These are phyloP conservation scores for Linum trigynum DNA, from an alignment of 345 rosid genomes.

Conservation along the genomic window DNA sequence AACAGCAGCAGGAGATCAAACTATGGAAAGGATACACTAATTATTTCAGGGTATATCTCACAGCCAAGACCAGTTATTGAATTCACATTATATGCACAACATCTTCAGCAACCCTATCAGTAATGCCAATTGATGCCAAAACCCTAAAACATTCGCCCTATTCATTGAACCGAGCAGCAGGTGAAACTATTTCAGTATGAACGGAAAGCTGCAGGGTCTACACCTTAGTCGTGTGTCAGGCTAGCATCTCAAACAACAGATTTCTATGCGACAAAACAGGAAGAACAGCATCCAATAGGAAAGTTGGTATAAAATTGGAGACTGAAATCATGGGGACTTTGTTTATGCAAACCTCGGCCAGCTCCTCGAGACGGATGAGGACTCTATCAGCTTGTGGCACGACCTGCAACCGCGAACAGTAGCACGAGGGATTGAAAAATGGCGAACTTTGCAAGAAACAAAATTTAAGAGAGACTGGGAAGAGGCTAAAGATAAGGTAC, in stretches of 20 bases:
- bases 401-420: constrained; percentile 36
- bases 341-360: constrained; percentile 43
- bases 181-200: too few relatives aligned
- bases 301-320: background rate
- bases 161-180: too few relatives aligned
- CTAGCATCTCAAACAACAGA: background rate
- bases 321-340: background rate
- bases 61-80: background rate
- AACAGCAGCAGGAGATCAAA: background rate
- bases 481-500: constrained; percentile 18
- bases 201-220: too few relatives aligned
- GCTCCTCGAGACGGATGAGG: constrained; percentile 72
- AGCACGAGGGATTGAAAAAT: background rate
- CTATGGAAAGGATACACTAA: background rate
- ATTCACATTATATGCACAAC: background rate
- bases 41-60: background rate
- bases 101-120: background rate
- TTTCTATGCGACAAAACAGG: background rate
- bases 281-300: background rate
- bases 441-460: background rate
- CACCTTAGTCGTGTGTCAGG: background rate
- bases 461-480: background rate
- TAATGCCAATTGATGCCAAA: background rate
- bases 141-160: background rate
- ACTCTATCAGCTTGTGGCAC: constrained; percentile 94